Evolutionary conservation across 1,284 basidiomycete genomes (phyloP).

Genomic region (Flammula alnicola): DNA sequence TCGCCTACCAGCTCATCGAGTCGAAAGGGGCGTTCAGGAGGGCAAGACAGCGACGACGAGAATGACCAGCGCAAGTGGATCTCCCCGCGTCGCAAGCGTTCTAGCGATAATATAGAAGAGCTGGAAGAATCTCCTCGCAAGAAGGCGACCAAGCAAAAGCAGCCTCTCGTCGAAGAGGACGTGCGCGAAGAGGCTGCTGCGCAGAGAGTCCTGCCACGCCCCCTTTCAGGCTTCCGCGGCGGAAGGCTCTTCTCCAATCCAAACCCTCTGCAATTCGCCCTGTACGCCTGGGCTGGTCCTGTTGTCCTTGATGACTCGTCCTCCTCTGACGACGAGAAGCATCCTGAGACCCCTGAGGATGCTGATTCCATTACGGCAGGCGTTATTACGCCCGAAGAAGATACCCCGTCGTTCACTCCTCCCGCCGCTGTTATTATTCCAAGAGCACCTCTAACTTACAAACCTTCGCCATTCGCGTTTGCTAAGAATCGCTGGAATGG

Average conservation of each 20-base stretch:
- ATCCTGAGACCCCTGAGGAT: constrained; percentile 58
- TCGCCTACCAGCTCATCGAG: constrained; percentile 4
- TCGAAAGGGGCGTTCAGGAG: constrained; percentile 25
- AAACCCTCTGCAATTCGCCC: constrained; percentile 50
- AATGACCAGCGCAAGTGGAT: constrained; percentile 27
- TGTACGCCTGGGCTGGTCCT: constrained; percentile 49
- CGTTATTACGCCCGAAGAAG: constrained; percentile 27
- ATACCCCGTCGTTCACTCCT: constrained; percentile 22
- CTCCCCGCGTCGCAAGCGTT: constrained; percentile 41
- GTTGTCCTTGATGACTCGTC: constrained; percentile 43
- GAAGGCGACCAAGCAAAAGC: constrained; percentile 24
- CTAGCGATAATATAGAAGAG: constrained; percentile 37
- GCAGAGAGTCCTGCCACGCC: constrained; percentile 42
- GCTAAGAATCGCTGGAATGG: constrained; percentile 42
- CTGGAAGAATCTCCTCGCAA: constrained; percentile 36
- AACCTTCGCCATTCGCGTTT: constrained; percentile 43
- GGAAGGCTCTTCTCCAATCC: constrained; percentile 48
- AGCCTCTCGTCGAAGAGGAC: constrained; percentile 17
- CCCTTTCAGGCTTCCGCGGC: constrained; percentile 40
- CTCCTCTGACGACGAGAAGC: constrained; percentile 49
- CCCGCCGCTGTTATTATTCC: constrained; percentile 25
- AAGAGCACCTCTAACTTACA: constrained; percentile 39
- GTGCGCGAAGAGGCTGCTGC: constrained; percentile 30
- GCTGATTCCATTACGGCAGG: constrained; percentile 35
- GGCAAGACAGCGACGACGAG: constrained; percentile 25